Percentiles rank a stretch among this genome's conserved stretches.
These are phyloP conservation scores for Fusarium sp. DNA, from an alignment of 2,329 filamentous ascomycete species.

Conservation along the genomic window DNA sequence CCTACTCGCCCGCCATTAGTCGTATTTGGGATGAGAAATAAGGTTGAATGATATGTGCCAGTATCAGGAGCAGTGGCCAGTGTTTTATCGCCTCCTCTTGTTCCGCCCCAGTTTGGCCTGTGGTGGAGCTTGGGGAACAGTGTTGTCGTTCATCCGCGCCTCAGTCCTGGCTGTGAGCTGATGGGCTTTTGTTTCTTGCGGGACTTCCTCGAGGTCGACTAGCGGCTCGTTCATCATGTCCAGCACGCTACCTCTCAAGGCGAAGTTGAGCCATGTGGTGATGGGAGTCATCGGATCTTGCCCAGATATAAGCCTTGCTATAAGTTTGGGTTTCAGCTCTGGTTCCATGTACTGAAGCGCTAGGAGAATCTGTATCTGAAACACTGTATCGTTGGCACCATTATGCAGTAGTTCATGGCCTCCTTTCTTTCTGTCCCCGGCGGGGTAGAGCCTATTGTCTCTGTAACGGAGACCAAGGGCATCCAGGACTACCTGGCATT, in stretches of 20 bases:
- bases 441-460: no score
- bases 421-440: no score
- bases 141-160: background rate
- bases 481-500: no score
- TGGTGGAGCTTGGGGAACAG: background rate
- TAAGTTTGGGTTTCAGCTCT: no score
- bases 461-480: no score
- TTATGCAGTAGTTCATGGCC: no score
- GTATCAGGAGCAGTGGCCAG: background rate
- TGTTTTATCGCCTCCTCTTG: background rate
- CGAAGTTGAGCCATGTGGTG: background rate
- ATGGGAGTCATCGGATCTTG: no score
- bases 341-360: no score
- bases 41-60: background rate
- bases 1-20: background rate
- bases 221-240: fast-evolving
- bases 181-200: fast-evolving
- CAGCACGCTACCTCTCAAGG: fast-evolving
- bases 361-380: background rate
- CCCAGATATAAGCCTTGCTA: no score
- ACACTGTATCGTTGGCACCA: no score
- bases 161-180: background rate
- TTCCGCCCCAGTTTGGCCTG: background rate
- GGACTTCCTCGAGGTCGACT: background rate
- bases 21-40: background rate